A percentile compares a stretch with the other conserved stretches of the same genome.
Conservation (phyloP, 1,284 basidiomycete species). For the Leccinum proliferum region DNA sequence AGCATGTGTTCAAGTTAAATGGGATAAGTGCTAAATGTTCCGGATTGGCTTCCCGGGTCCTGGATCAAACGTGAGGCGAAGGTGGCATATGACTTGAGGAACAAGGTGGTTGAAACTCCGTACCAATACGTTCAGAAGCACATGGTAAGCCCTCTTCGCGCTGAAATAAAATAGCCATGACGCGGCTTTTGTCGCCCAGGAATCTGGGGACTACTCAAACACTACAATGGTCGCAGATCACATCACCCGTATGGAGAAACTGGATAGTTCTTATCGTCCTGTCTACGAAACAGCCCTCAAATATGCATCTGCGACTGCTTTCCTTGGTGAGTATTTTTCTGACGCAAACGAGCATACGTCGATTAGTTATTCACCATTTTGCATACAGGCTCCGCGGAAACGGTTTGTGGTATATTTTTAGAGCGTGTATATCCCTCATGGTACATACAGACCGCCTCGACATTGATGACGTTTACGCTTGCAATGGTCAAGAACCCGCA, state of each 20-base stretch:
- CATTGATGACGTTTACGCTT: background rate
- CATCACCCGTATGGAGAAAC: constrained; percentile 7
- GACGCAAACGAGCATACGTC: background rate
- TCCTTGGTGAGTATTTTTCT: constrained; percentile 4
- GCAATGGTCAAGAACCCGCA: background rate
- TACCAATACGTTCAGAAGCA: constrained; percentile 8
- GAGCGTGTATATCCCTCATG: background rate
- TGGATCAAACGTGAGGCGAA: constrained; percentile 2
- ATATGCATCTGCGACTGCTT: constrained; percentile 6
- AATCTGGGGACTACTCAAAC: background rate
- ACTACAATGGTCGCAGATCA: constrained; percentile 11
- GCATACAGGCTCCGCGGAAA: background rate
- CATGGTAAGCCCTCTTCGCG: constrained; percentile 4
- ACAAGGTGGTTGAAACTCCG: constrained; percentile 8
- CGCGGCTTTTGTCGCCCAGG: background rate
- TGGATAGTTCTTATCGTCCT: background rate
- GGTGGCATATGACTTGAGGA: background rate
- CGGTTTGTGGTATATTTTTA: background rate
- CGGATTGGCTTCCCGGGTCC: constrained; percentile 15
- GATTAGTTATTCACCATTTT: background rate
- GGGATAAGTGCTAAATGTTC: constrained; percentile 9
- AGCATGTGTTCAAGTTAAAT: background rate
- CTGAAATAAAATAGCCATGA: background rate
- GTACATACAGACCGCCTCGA: background rate
- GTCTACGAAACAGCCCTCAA: constrained; percentile 12